These are phyloP conservation scores for Coemansia sp. DNA, from an alignment of 192 early-diverging fungal genomes.

Conservation along the genomic window DNA sequence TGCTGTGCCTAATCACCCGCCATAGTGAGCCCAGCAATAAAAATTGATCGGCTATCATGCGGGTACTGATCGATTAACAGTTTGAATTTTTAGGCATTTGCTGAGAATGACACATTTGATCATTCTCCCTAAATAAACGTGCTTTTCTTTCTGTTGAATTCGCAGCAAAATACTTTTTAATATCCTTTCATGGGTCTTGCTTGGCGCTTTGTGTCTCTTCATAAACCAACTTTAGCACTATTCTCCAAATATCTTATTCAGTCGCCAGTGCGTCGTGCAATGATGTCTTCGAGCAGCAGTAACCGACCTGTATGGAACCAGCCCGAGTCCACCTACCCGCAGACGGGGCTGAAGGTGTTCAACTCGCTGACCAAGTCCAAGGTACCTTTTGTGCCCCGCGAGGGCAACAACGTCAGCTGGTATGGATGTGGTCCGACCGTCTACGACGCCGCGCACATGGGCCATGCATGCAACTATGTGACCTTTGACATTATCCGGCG, in stretches of 20 bases:
- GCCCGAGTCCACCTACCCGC: slow-evolving; percentile 41
- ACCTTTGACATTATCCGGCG: slow-evolving; percentile 91
- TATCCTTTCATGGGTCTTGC: neutral
- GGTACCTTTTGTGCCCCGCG: slow-evolving; percentile 84
- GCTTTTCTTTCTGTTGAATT: no score
- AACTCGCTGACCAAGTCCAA: slow-evolving; percentile 89
- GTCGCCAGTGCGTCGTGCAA: slow-evolving; percentile 6
- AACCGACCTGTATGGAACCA: slow-evolving; percentile 41
- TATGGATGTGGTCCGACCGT: slow-evolving; percentile 99
- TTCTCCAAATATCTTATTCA: slow-evolving; percentile 7
- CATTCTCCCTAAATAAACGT: no score
- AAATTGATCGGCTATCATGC: no score
- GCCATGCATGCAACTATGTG: slow-evolving; percentile 93
- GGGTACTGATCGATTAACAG: no score
- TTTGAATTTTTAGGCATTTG: no score
- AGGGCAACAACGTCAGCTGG: slow-evolving; percentile 86
- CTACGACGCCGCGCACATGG: slow-evolving; percentile 93
- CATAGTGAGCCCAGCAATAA: no score
- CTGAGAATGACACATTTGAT: no score
- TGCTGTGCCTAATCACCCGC: neutral
- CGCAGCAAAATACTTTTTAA: no score
- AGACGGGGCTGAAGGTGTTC: slow-evolving; percentile 56
- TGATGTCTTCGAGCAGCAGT: slow-evolving; percentile 42
- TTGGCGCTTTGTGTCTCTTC: neutral
- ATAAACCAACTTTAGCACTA: neutral